A percentile compares a stretch with the other conserved stretches of the same genome.
Evolutionary conservation across 257 asterid species (phyloP).

Genomic region (Nicotiana sylvestris): DNA sequence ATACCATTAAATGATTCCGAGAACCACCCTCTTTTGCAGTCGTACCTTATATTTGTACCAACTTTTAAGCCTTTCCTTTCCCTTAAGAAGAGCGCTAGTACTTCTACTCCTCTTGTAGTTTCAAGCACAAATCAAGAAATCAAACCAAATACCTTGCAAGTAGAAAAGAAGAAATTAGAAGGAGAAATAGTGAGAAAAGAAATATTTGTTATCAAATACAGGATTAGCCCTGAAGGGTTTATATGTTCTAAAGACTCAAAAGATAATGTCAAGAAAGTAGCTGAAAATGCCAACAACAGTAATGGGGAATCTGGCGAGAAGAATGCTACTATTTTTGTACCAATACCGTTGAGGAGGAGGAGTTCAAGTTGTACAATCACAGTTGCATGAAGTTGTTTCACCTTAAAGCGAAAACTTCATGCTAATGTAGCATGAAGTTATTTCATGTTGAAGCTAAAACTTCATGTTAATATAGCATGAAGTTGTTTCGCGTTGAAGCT

Average conservation of each 20-base stretch:
- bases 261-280: conserved; percentile 22
- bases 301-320: neutral
- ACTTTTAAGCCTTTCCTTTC: too few relatives aligned
- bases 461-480: too few relatives aligned
- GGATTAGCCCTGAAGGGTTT: conserved; percentile 65
- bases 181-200: conserved; percentile 50
- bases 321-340: too few relatives aligned
- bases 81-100: conserved; percentile 48
- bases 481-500: too few relatives aligned
- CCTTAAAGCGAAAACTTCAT: too few relatives aligned
- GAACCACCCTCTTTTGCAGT: too few relatives aligned
- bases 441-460: too few relatives aligned
- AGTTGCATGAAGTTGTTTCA: too few relatives aligned
- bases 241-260: conserved; percentile 44
- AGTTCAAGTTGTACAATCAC: conserved; percentile 70
- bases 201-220: conserved; percentile 63
- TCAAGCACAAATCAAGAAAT: conserved; percentile 34
- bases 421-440: too few relatives aligned
- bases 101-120: conserved; percentile 18
- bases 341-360: conserved; percentile 34
- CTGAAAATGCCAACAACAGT: neutral
- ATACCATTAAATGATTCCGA: too few relatives aligned
- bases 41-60: too few relatives aligned
- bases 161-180: conserved; percentile 33
- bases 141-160: conserved; percentile 20